phyloP scores from a whole-genome alignment of 2,329 filamentous ascomycete genomes.

The Chaetomium sp. region DNA sequence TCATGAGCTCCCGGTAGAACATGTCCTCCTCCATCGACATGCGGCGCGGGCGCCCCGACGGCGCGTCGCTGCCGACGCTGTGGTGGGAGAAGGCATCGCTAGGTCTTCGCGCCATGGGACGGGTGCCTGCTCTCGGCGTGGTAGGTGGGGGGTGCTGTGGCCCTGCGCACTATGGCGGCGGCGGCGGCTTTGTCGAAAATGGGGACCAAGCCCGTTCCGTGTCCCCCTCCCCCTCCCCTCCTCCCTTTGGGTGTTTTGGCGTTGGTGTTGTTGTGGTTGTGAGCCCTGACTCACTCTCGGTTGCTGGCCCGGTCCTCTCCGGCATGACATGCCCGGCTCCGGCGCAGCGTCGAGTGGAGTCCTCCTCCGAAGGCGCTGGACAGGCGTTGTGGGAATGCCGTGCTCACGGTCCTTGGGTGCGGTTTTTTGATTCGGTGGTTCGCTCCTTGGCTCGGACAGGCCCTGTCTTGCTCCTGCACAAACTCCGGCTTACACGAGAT shows the following conservation, averaged over 20 bases:
- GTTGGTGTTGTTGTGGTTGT: constrained; percentile 6
- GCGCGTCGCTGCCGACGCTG: constrained; percentile 43
- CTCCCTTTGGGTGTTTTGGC: constrained; percentile 17
- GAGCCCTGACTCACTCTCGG: constrained; percentile 26
- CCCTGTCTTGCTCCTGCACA: neutral
- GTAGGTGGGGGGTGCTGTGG: constrained; percentile 20
- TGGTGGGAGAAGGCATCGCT: constrained; percentile 39
- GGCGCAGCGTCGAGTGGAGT: constrained; percentile 5
- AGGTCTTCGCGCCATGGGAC: constrained; percentile 38
- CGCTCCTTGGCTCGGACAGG: neutral
- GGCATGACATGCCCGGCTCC: constrained; percentile 28
- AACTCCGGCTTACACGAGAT: constrained; percentile 5
- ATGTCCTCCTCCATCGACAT: constrained; percentile 60
- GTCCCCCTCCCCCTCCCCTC: constrained; percentile 29
- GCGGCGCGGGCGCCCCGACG: constrained; percentile 43
- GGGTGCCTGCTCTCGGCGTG: constrained; percentile 27
- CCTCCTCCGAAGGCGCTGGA: neutral
- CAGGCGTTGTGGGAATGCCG: neutral
- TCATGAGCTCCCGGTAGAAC: constrained; percentile 57
- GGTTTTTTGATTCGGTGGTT: neutral
- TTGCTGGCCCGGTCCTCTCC: constrained; percentile 17
- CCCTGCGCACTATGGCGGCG: constrained; percentile 18
- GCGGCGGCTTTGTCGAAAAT: constrained; percentile 20
- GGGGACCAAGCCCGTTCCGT: constrained; percentile 22
- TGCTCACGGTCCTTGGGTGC: neutral